phyloP scores from a whole-genome alignment of 768 basidiomycete species.

The Leccinum disarticulatum region DNA sequence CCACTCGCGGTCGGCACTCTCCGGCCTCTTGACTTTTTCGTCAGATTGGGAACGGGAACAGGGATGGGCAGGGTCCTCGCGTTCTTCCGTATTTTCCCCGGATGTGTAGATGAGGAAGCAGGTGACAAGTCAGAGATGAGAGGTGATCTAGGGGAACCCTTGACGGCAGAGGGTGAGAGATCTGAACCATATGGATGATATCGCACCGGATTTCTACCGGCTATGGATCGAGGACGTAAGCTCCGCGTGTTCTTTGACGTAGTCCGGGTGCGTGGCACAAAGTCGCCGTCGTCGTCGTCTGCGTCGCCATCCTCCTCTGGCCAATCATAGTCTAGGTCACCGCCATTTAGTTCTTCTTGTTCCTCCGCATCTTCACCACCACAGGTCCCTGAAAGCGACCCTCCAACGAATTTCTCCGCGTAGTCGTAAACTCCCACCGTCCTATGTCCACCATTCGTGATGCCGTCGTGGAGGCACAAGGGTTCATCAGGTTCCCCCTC shows the following conservation, averaged over 20 bases:
- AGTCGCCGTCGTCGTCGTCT: conserved; percentile 36
- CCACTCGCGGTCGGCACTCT: conserved; percentile 55
- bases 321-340: conserved; percentile 32
- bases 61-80: conserved; percentile 50
- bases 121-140: conserved; percentile 33
- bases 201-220: conserved; percentile 33
- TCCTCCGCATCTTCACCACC: conserved; percentile 29
- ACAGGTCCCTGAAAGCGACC: conserved; percentile 24
- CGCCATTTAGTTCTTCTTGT: conserved; percentile 21
- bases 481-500: conserved; percentile 35
- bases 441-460: conserved; percentile 26
- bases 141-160: conserved; percentile 33
- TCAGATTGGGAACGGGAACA: conserved; percentile 65
- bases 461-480: conserved; percentile 25
- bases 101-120: conserved; percentile 23
- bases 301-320: conserved; percentile 32
- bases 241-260: conserved; percentile 39
- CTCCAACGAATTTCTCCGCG: conserved; percentile 16
- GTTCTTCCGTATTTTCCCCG: conserved; percentile 34
- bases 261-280: conserved; percentile 29
- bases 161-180: conserved; percentile 31
- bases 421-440: conserved; percentile 29
- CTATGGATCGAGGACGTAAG: conserved; percentile 37
- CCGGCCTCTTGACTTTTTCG: conserved; percentile 68
- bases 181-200: conserved; percentile 34